phyloP scores from a whole-genome alignment of 169 alveolate species.

The Plasmodium malariae region DNA sequence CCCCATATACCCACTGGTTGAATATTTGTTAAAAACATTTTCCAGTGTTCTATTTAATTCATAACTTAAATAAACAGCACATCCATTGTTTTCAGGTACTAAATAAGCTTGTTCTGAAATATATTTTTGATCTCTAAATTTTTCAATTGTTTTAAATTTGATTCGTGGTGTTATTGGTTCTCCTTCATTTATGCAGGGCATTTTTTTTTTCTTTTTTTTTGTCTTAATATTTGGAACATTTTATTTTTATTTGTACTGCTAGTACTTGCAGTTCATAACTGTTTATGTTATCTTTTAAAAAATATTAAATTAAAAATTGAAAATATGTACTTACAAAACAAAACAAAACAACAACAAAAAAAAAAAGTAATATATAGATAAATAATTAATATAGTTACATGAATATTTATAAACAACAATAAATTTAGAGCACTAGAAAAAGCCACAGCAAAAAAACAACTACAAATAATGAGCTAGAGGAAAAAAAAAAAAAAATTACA shows the following conservation, averaged over 20 bases:
- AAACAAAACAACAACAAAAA: too few species aligned
- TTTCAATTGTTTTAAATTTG: constrained; percentile 47
- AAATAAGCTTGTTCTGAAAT: constrained; percentile 66
- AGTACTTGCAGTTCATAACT: too few species aligned
- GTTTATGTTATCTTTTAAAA: too few species aligned
- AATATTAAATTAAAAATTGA: too few species aligned
- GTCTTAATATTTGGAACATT: neutral
- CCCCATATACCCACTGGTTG: constrained; percentile 62
- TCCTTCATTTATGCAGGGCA: constrained; percentile 64
- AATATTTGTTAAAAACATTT: constrained; percentile 37
- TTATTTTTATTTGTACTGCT: neutral
- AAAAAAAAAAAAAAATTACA: too few species aligned
- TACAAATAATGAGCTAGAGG: too few species aligned
- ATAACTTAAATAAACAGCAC: constrained; percentile 58
- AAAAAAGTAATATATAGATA: too few species aligned
- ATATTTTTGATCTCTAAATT: constrained; percentile 40
- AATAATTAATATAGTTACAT: too few species aligned
- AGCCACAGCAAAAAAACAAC: too few species aligned
- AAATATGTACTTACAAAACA: too few species aligned
- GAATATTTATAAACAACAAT: too few species aligned
- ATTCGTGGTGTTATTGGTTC: constrained; percentile 39
- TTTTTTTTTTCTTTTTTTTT: constrained; percentile 14
- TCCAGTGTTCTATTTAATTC: constrained; percentile 64
- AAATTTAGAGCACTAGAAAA: too few species aligned
- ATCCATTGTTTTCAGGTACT: constrained; percentile 64